phyloP scores from a whole-genome alignment of 2,329 filamentous ascomycete species.

The Neospermospora avenae region DNA sequence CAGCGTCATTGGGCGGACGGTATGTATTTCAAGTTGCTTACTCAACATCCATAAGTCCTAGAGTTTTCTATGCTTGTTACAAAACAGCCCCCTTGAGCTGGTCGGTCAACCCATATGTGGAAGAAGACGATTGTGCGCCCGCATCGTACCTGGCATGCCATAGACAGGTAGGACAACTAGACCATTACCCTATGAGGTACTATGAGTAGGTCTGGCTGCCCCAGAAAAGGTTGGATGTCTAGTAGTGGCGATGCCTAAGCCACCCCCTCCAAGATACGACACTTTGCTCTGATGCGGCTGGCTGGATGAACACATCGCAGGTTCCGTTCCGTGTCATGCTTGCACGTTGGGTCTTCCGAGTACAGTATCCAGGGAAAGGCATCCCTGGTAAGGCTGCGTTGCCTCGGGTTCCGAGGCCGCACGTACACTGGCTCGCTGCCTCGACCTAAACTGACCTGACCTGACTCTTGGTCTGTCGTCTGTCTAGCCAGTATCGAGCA shows the following conservation, averaged over 20 bases:
- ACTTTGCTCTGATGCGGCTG: background rate
- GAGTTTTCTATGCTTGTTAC: conserved; percentile 19
- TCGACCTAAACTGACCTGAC: background rate
- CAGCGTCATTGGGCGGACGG: conserved; percentile 17
- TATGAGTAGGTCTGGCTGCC: conserved; percentile 29
- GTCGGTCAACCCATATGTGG: conserved; percentile 16
- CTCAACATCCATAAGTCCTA: conserved; percentile 23
- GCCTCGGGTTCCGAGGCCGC: conserved; percentile 21
- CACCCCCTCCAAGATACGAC: conserved; percentile 30
- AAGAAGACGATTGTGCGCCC: conserved; percentile 6
- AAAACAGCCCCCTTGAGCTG: conserved; percentile 1
- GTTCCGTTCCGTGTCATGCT: conserved; percentile 19
- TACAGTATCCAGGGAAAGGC: background rate
- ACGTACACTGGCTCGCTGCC: conserved; percentile 2
- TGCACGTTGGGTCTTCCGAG: background rate
- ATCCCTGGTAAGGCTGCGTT: conserved; percentile 1
- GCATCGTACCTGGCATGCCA: background rate
- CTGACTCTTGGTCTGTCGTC: background rate
- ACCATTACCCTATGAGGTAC: conserved; percentile 28
- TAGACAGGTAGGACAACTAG: conserved; percentile 15
- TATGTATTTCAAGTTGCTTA: conserved; percentile 24
- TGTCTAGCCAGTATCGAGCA: background rate
- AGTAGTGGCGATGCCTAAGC: conserved; percentile 30
- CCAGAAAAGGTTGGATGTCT: conserved; percentile 30
- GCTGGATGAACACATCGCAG: conserved; percentile 30